These are phyloP conservation scores for Botrytis byssoidea DNA, from an alignment of 2,329 filamentous ascomycete genomes.

Conservation along the genomic window DNA sequence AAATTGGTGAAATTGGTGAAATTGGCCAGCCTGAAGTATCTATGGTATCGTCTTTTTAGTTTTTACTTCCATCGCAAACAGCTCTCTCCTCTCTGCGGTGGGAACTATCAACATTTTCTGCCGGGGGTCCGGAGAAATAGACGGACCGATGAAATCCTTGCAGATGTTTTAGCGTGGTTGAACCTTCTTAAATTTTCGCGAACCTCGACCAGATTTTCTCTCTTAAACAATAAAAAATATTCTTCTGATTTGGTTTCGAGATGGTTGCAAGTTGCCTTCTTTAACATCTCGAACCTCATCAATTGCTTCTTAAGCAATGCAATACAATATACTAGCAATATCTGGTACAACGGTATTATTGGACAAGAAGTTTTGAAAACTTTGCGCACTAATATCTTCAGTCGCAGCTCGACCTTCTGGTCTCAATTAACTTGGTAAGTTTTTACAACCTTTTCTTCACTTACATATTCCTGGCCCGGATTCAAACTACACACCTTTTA, in stretches of 20 bases:
- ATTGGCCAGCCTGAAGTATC: background rate
- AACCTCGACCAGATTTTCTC: background rate
- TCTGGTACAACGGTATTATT: background rate
- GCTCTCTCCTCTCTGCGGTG: background rate
- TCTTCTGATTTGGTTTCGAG: conserved; percentile 1
- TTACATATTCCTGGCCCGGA: conserved; percentile 6
- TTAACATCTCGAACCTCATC: conserved; percentile 1
- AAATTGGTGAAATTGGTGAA: background rate
- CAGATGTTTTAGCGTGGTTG: background rate
- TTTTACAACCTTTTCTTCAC: conserved; percentile 29
- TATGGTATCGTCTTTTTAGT: background rate
- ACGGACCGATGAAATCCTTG: background rate
- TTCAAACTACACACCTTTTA: conserved; percentile 28
- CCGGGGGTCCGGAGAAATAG: conserved; percentile 3
- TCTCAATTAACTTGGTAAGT: conserved; percentile 18
- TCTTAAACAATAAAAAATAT: background rate
- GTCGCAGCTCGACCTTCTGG: background rate
- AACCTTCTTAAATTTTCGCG: conserved; percentile 16
- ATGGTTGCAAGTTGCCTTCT: background rate
- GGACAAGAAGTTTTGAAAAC: background rate
- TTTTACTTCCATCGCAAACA: background rate
- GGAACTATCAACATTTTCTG: conserved; percentile 7
- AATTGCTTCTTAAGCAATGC: conserved; percentile 7
- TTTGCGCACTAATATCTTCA: background rate
- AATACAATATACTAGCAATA: background rate